Base-by-base conservation (phyloP, 192 early-diverging fungal species). In the Backusella sp. region DNA sequence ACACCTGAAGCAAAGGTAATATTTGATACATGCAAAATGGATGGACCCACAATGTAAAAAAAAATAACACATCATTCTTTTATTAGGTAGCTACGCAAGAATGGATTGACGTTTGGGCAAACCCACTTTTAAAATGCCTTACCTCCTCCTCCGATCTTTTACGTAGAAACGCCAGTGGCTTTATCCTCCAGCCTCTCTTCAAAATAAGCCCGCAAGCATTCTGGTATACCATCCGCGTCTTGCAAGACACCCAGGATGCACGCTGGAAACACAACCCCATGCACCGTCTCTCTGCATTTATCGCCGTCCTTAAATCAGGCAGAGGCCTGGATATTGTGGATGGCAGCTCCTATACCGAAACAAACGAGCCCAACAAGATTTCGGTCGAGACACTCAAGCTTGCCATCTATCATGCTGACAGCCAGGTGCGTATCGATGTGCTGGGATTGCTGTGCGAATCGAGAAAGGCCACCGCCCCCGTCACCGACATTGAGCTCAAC, bases 371-470 rank as follows among this genome's bases (percentile, higher is more conserved):
- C 17, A 19, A 67, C 26, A 82, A 79, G n/a, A 86, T 89, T 9
- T 73, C 80, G 7, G 73, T 85, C 28, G 80, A 84, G 2, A 66
- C 78, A 68, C 82, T 97, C 23, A 79, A 84, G 37, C 78, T 84
- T 8, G 92, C 94, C 2, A 90, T 94, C 65, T 84, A 88, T 53
- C 93, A 95, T 77, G 86, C 86, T 1, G 94, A 95, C 70, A 74
- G 79, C 56, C 87, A 90, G 28, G 86, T 96, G 39, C 90, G 96
- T 4, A 86, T 90, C 11, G 95, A 97, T 67, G 91, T 92, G 4
- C 77, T 95, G 21, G 93, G 93, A 4, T 85, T 97, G 9, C 81
- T 97, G 9, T 95, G 95, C 76, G 96, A 96, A 72, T 88, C 93
- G 3, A 83, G 88, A 62, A 88, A 91, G n/a, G 84, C 88, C 19